Evolutionary conservation across 129 eudicot species (phyloP), one percentile per base, ranked within the genome.

Genomic region (Dittrichia graveolens): DNA sequence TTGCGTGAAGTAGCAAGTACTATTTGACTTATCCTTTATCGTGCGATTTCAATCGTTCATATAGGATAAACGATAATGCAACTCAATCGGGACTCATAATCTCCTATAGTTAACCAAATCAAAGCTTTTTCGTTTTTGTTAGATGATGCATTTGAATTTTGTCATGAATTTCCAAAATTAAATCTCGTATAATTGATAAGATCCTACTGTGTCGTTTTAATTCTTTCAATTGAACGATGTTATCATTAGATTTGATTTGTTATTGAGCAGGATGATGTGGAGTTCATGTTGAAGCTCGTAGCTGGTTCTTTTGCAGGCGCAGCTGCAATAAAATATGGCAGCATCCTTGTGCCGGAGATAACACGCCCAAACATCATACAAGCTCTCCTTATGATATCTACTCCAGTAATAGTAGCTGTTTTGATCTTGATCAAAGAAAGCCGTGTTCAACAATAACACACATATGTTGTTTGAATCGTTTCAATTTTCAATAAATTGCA

Each of bases 261-360:
- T 59, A 2, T 35, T 37, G 4, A 37, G 38, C 80, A 90, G 93
- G 93, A 76, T 38, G 90, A 86, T 65, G 14, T 81, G 79, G 78
- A 54, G 53, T 90, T 84, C 75, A 24, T 90, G 85, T 71, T 78
- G 52, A 83, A 84, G 69, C 77, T 89, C 10, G 90, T 82, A 50
- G 85, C 37, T 13, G 93, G 90, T 43, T 86, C 96, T 0, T 61
- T 90, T 3, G 65, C 70, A 65, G 93, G 85, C 0, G 86, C 90
- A 38, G 93, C 90, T 11, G 83, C 83, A 1, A 84, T 90, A 0
- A 90, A 89, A 50, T 90, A 90, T 41, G 96, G 88, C 44, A 84
- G 96, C 72, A 53, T 82, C 14, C 43, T 85, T 19, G 37, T 86
- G 40, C 93, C 96, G 6, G 83, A 83, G 65, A 90, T 90, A 43